Conservation (phyloP, 2,329 filamentous ascomycete genomes). For the Penicillium sp. region DNA sequence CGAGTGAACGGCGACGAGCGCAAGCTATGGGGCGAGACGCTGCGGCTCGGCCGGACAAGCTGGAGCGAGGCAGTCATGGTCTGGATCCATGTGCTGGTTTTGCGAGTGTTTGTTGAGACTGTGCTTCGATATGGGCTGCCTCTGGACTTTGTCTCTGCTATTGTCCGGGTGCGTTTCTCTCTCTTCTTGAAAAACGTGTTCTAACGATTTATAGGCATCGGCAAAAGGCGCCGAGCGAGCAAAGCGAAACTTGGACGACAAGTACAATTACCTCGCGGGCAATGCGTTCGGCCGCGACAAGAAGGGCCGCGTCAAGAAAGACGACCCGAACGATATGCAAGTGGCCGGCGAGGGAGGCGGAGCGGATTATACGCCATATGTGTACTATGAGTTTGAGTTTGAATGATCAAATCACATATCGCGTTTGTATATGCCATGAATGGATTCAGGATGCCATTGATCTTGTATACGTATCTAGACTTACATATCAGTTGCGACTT, state of each 20-base stretch:
- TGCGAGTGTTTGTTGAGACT: constrained; percentile 95
- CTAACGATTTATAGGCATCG: constrained; percentile 60
- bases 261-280: constrained; percentile 87
- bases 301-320: constrained; percentile 85
- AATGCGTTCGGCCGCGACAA: constrained; percentile 94
- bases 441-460: constrained; percentile 16
- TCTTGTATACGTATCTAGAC: not conserved
- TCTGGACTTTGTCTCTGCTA: constrained; percentile 77
- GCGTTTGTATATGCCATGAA: constrained; percentile 4
- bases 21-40: constrained; percentile 87
- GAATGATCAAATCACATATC: constrained; percentile 31
- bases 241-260: constrained; percentile 71
- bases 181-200: not conserved
- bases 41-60: constrained; percentile 81
- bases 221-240: constrained; percentile 77
- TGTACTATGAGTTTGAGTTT: constrained; percentile 94
- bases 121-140: constrained; percentile 94
- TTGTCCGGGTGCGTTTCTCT: constrained; percentile 69
- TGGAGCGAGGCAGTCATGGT: constrained; percentile 97
- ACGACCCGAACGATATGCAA: constrained; percentile 86
- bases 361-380: constrained; percentile 88
- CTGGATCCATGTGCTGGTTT: constrained; percentile 85
- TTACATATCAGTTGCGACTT: not conserved
- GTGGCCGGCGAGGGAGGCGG: constrained; percentile 66
- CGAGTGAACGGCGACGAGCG: constrained; percentile 78